Conservation (phyloP, 192 early-diverging fungal genomes). For the Entrophospora sp. region DNA sequence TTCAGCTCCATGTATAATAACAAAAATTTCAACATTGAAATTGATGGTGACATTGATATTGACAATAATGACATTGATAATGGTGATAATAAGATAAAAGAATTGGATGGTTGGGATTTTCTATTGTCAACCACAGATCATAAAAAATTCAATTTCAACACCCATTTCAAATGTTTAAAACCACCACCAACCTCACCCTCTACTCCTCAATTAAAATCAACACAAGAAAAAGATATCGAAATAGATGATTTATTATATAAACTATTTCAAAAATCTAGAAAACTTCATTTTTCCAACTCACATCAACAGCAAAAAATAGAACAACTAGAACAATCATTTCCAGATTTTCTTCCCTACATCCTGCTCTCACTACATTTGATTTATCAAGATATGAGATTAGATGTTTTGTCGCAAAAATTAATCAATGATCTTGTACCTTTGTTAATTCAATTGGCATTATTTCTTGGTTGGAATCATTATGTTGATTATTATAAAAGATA, state of each 20-base stretch:
- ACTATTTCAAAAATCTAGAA: neutral
- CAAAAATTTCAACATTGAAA: no score
- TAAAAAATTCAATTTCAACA: slow-evolving; percentile 7
- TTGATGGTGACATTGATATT: no score
- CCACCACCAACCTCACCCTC: neutral
- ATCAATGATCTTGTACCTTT: slow-evolving; percentile 22
- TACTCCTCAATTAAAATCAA: no score
- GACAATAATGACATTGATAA: no score
- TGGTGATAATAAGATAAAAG: neutral
- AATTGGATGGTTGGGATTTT: neutral
- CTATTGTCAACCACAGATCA: neutral
- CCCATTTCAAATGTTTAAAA: neutral
- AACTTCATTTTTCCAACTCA: no score
- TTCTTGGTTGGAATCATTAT: slow-evolving; percentile 25
- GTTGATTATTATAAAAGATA: slow-evolving; percentile 28
- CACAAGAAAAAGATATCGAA: no score
- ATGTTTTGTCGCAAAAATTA: slow-evolving; percentile 25
- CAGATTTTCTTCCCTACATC: slow-evolving; percentile 27
- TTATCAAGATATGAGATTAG: slow-evolving; percentile 45
- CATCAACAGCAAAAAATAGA: no score
- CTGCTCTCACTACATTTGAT: slow-evolving; percentile 43
- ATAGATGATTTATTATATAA: neutral
- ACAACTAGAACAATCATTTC: slow-evolving; percentile 14
- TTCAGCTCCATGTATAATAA: slow-evolving; percentile 11
- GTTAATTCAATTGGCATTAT: slow-evolving; percentile 24